Conservation (phyloP, 2,329 filamentous ascomycete genomes). For the Akanthomyces muscarius region DNA sequence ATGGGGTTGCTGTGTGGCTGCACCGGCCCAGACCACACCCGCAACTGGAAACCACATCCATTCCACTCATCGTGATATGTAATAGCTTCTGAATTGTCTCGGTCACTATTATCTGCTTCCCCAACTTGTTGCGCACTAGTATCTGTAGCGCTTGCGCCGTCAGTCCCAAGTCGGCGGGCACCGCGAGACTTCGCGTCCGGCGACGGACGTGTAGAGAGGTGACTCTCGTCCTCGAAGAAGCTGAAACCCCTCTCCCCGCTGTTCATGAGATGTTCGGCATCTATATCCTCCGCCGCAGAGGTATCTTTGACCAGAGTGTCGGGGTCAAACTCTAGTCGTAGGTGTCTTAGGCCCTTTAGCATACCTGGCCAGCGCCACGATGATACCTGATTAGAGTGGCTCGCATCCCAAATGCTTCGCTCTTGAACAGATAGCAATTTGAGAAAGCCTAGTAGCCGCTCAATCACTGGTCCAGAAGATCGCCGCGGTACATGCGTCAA, state of each 20-base stretch:
- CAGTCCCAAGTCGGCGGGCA: slow-evolving; percentile 11
- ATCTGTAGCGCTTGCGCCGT: neutral
- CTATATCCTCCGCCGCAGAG: slow-evolving; percentile 32
- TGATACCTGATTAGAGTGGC: slow-evolving; percentile 14
- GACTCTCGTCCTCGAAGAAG: slow-evolving; percentile 38
- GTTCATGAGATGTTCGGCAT: slow-evolving; percentile 41
- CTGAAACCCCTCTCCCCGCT: slow-evolving; percentile 39
- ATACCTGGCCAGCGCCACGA: slow-evolving; percentile 39
- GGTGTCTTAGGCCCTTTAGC: slow-evolving; percentile 48
- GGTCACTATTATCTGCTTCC: slow-evolving; percentile 4
- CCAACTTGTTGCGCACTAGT: slow-evolving; percentile 3
- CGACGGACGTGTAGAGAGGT: slow-evolving; percentile 5
- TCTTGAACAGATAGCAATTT: slow-evolving; percentile 47
- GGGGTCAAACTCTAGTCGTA: slow-evolving; percentile 52
- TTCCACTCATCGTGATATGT: slow-evolving; percentile 26
- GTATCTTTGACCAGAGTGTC: slow-evolving; percentile 37
- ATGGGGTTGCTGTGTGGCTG: slow-evolving; percentile 32
- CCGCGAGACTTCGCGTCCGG: slow-evolving; percentile 10
- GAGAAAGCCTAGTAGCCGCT: slow-evolving; percentile 46
- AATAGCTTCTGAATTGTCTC: slow-evolving; percentile 24
- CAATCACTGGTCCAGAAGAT: slow-evolving; percentile 47
- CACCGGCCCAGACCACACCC: slow-evolving; percentile 47
- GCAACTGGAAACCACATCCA: slow-evolving; percentile 23
- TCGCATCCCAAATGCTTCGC: slow-evolving; percentile 35
- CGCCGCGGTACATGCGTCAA: slow-evolving; percentile 52